Base-by-base conservation (phyloP, 768 basidiomycete genomes). In the Auriculariales sp. region DNA sequence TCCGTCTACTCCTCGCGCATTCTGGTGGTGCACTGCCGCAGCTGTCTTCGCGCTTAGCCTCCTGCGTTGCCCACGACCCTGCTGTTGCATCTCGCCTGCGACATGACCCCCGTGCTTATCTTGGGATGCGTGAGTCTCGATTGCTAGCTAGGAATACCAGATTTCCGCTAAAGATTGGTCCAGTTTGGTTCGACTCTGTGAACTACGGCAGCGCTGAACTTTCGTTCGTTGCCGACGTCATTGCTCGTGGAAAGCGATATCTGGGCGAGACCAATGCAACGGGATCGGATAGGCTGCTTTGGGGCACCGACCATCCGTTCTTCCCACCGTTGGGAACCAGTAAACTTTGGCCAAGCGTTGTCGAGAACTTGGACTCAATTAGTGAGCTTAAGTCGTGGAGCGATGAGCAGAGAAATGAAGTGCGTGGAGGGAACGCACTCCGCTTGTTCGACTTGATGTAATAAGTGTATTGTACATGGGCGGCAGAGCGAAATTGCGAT, bases 221-320 rank as follows among this genome's bases (percentile, higher is more conserved):
- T 34, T 78, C 73, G 4, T 88, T 91, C 54, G 82, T 83, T 34
- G 78, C 79, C 55, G 75, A 83, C 51, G 73, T 77, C 10, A 70
- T 89, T 34, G 73, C 74, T 36, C 76, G 89, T 9, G 72, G 85
- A 1, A 66, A 58, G 6, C 62, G 65, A 42, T 82, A 77, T 44
- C 39, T 44, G 9, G 62, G 56, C 50, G 14, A 33, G 27, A 19
- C 48, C 11, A 17, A 28, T 24, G 52, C 36, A 17, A 15, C 62
- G 72, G 55, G 52, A 33, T 64, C 46, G 82, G 9, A 19, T 25
- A 3, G 27, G 27, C 9, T 25, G 39, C 1, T 25, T 44, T 19
- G 31, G 57, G 89, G 89, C 19, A 90, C 88, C 28, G 89, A 91
- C 59, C 84, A 91, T 61, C 89, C 87, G 0, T 91, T 91, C 71